phyloP scores from a whole-genome alignment of 148 eudicot genomes.

The Drosera capensis region DNA sequence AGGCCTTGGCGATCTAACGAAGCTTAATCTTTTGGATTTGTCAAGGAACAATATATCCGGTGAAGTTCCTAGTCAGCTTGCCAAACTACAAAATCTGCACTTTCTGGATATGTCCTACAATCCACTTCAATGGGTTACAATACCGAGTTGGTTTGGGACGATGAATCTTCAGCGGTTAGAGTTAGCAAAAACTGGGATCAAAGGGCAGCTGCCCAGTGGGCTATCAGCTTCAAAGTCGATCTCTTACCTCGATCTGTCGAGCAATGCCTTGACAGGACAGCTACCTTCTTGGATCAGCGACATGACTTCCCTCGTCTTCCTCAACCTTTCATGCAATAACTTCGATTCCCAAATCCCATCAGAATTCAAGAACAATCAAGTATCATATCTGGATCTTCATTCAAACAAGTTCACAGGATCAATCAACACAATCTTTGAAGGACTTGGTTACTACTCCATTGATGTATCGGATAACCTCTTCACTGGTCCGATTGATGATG shows the following conservation, averaged over 20 bases:
- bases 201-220: slow-evolving; percentile 45
- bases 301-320: slow-evolving; percentile 45
- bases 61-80: no score
- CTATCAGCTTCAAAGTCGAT: slow-evolving; percentile 27
- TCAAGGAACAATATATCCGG: no score
- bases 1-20: no score
- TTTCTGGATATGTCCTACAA: slow-evolving; percentile 41
- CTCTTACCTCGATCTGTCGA: slow-evolving; percentile 49
- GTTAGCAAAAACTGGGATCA: slow-evolving; percentile 46
- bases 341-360: slow-evolving; percentile 32
- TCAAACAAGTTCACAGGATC: slow-evolving; percentile 50
- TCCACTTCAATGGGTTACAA: slow-evolving; percentile 27
- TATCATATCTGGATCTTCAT: slow-evolving; percentile 53
- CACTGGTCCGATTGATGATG: slow-evolving; percentile 26
- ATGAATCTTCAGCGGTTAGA: slow-evolving; percentile 23
- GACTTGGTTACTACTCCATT: slow-evolving; percentile 32
- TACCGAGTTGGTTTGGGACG: slow-evolving; percentile 36
- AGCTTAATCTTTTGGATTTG: no score
- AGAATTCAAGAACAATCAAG: slow-evolving; percentile 30
- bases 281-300: slow-evolving; percentile 70
- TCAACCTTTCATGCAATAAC: slow-evolving; percentile 50
- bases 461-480: slow-evolving; percentile 56
- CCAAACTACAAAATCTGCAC: slow-evolving; percentile 31
- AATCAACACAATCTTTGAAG: slow-evolving; percentile 21
- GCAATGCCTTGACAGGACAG: slow-evolving; percentile 40